Percentiles rank a stretch among this genome's conserved stretches.
Evolutionary conservation across 495 filamentous ascomycete species (phyloP).

Genomic region (Neurospora sublineolata): DNA sequence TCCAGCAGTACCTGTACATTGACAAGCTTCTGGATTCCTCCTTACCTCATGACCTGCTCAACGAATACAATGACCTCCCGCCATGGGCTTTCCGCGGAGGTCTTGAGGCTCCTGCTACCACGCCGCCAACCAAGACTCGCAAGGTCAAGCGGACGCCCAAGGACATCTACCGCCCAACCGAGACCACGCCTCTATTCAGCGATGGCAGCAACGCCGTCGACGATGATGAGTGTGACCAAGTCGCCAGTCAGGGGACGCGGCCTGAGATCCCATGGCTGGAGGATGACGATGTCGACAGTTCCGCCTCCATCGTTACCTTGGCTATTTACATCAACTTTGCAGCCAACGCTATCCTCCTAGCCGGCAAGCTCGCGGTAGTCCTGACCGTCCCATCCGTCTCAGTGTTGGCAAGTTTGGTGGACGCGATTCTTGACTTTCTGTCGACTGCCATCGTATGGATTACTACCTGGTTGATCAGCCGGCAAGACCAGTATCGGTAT

Average conservation of each 20-base stretch:
- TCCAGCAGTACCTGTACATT: conserved; percentile 84
- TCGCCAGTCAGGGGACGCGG: conserved; percentile 12
- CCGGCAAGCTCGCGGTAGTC: conserved; percentile 70
- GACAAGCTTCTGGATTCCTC: conserved; percentile 85
- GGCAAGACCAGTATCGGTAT: conserved; percentile 68
- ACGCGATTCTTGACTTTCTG: conserved; percentile 78
- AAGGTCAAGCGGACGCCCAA: conserved; percentile 61
- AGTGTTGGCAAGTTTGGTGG: conserved; percentile 78
- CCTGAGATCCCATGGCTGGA: conserved; percentile 45
- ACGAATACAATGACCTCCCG: conserved; percentile 61
- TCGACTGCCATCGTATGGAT: conserved; percentile 79
- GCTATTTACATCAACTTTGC: conserved; percentile 79
- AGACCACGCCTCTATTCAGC: conserved; percentile 52
- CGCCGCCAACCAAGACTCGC: conserved; percentile 15
- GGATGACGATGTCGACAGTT: conserved; percentile 48
- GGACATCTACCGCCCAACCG: conserved; percentile 67
- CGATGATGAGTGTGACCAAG: conserved; percentile 15
- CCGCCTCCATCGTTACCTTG: conserved; percentile 55
- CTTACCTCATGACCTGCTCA: conserved; percentile 70
- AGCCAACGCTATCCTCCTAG: conserved; percentile 71
- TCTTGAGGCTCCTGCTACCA: conserved; percentile 45
- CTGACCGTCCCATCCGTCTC: conserved; percentile 73
- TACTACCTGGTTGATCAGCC: conserved; percentile 63
- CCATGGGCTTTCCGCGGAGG: conserved; percentile 24
- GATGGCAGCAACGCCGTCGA: conserved; percentile 20